A percentile compares a stretch with the other conserved stretches of the same genome.
phyloP scores from a whole-genome alignment of 2,329 filamentous ascomycete genomes.

The Colletotrichum destructivum region DNA sequence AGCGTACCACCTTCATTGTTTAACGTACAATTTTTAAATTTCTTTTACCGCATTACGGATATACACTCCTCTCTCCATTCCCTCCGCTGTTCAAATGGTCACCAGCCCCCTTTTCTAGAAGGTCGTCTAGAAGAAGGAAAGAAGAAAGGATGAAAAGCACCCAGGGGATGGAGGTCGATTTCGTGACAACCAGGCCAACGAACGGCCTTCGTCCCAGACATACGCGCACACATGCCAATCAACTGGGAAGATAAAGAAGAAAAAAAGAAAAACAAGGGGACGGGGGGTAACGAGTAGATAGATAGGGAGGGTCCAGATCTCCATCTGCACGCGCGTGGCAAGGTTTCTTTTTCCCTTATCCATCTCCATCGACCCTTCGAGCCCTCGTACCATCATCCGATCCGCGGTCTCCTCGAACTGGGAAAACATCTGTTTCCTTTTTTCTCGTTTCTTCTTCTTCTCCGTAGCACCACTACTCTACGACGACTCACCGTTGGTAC shows the following conservation, averaged over 20 bases:
- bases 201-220: background rate
- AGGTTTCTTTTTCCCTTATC: background rate
- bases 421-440: background rate
- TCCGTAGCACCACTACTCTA: background rate
- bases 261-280: no score
- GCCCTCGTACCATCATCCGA: no score
- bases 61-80: background rate
- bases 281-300: no score
- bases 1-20: background rate
- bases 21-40: background rate
- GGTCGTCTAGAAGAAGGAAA: background rate
- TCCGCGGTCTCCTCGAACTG: no score
- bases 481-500: background rate
- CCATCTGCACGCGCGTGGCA: background rate
- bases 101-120: background rate
- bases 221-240: background rate
- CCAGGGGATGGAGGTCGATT: background rate
- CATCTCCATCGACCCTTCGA: background rate
- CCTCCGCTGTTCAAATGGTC: background rate
- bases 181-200: background rate
- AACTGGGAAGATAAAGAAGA: no score
- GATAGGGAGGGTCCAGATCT: background rate
- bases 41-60: background rate
- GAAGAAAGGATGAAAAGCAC: no score
- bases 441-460: conserved; percentile 2